Percentiles rank a stretch among this genome's conserved stretches.
Evolutionary conservation across 108 stramenopile species (phyloP).

Genomic region (Aureococcus anophagefferens): DNA sequence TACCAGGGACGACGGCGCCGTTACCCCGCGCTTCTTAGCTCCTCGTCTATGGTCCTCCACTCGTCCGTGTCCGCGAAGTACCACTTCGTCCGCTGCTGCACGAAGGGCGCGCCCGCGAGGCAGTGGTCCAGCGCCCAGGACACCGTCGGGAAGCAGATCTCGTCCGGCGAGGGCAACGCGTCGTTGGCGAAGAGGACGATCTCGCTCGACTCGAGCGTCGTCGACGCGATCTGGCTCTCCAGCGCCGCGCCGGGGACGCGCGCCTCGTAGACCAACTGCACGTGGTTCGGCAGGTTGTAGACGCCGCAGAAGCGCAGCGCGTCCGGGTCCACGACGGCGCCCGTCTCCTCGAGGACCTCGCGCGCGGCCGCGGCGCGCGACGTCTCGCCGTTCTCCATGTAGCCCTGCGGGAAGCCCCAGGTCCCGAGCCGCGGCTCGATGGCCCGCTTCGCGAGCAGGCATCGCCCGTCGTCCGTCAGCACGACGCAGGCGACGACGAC

Average conservation of each 20-base stretch:
- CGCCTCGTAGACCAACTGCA: background rate
- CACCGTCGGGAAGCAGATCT: background rate
- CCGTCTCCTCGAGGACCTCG: constrained; percentile 21
- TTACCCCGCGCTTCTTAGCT: too few species aligned
- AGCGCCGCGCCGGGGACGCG: background rate
- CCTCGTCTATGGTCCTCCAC: too few species aligned
- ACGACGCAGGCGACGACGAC: background rate
- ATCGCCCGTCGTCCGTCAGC: background rate
- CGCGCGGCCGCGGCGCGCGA: constrained; percentile 4
- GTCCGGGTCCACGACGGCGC: background rate
- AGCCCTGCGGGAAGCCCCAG: constrained; percentile 22
- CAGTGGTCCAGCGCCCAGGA: background rate
- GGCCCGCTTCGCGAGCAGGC: background rate
- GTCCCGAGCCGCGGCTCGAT: constrained; percentile 3
- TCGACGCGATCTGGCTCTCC: too few species aligned
- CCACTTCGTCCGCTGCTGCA: background rate
- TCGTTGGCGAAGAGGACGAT: background rate
- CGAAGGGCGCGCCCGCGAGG: background rate
- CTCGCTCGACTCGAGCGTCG: background rate
- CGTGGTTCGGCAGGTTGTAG: background rate
- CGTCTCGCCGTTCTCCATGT: constrained; percentile 14
- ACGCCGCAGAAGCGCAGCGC: background rate
- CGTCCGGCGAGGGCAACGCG: background rate
- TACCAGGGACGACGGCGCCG: too few species aligned
- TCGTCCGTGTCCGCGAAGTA: too few species aligned